Evolutionary conservation across 805 yeast species (phyloP).

Genomic region (Ogataea sp.): DNA sequence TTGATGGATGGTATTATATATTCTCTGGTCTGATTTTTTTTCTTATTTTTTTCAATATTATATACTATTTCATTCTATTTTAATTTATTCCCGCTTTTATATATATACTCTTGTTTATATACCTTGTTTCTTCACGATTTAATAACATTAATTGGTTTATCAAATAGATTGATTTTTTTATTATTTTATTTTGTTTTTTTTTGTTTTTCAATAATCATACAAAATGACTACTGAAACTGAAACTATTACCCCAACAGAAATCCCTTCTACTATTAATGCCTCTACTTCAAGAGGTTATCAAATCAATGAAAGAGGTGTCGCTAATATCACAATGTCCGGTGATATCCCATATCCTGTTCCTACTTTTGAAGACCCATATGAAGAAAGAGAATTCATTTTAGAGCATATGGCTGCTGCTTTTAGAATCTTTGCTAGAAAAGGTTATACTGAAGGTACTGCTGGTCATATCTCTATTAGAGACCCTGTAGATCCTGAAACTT

Average conservation of each 20-base stretch:
- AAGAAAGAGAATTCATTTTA: conserved; percentile 45
- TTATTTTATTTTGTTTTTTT: too few species aligned
- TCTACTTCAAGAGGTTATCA: conserved; percentile 28
- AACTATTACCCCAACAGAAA: conserved; percentile 1
- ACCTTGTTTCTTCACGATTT: too few species aligned
- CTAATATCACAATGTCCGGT: conserved; percentile 50
- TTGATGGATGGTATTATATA: too few species aligned
- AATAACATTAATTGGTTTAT: too few species aligned
- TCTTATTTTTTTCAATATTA: too few species aligned
- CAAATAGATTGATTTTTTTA: neutral
- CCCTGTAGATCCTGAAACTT: conserved; percentile 71
- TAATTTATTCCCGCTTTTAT: too few species aligned
- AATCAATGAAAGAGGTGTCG: conserved; percentile 42
- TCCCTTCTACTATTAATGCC: conserved; percentile 1
- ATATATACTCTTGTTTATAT: too few species aligned
- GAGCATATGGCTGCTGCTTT: conserved; percentile 85
- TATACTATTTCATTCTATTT: too few species aligned
- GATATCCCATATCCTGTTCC: conserved; percentile 46
- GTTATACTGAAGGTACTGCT: conserved; percentile 69
- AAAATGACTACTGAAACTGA: neutral
- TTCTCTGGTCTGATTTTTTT: too few species aligned
- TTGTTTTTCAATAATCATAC: too few species aligned
- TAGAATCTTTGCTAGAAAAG: conserved; percentile 72
- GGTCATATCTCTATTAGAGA: conserved; percentile 86
- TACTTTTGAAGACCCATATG: conserved; percentile 36